Evolutionary conservation across 371 early-diverging fungal species (phyloP).

Genomic region (Mucor circinelloides): DNA sequence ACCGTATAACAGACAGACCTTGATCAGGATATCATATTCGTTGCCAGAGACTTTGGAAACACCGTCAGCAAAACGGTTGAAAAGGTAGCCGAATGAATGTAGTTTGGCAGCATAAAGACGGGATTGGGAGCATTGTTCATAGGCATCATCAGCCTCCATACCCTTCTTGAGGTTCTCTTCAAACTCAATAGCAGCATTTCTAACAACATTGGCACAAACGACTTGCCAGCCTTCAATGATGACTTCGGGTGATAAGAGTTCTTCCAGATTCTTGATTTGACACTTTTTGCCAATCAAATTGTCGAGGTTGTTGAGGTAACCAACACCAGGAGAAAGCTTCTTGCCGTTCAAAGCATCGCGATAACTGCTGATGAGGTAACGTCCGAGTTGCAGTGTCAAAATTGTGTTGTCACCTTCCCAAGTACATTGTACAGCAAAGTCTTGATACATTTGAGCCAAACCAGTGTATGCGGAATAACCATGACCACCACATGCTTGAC

Average conservation of each 20-base stretch:
- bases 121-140: slow-evolving; percentile 84
- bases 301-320: slow-evolving; percentile 74
- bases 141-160: slow-evolving; percentile 77
- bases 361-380: slow-evolving; percentile 85
- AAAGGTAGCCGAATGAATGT: slow-evolving; percentile 84
- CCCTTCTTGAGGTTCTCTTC: slow-evolving; percentile 71
- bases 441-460: slow-evolving; percentile 81
- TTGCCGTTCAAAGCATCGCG: slow-evolving; percentile 79
- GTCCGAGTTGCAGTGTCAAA: slow-evolving; percentile 87
- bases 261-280: slow-evolving; percentile 53
- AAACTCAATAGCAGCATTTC: slow-evolving; percentile 81
- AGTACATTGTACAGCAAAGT: slow-evolving; percentile 93
- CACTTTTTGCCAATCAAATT: slow-evolving; percentile 58
- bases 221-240: slow-evolving; percentile 85
- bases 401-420: slow-evolving; percentile 95
- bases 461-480: slow-evolving; percentile 94
- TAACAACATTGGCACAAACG: slow-evolving; percentile 83
- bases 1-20: slow-evolving; percentile 82
- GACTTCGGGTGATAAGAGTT: slow-evolving; percentile 61
- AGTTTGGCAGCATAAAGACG: slow-evolving; percentile 87
- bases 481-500: slow-evolving; percentile 91
- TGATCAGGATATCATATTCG: slow-evolving; percentile 55
- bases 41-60: slow-evolving; percentile 58
- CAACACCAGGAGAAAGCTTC: slow-evolving; percentile 78
- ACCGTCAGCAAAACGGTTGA: slow-evolving; percentile 85